These are phyloP conservation scores for Malassezia brasiliensis DNA, from an alignment of 1,284 basidiomycete genomes.

Conservation along the genomic window DNA sequence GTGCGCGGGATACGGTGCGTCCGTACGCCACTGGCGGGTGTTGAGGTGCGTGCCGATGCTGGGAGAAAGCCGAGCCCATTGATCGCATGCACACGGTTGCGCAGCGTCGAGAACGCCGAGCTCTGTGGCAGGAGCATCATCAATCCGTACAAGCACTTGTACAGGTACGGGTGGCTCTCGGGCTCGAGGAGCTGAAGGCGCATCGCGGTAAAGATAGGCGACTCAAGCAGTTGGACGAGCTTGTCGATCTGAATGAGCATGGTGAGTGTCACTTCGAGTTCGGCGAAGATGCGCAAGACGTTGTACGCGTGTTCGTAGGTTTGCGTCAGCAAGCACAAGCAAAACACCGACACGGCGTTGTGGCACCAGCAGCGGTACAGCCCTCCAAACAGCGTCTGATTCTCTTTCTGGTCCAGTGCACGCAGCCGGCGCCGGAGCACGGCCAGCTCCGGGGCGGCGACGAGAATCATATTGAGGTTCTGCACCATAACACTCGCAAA, in stretches of 20 bases:
- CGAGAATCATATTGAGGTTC: slow-evolving; percentile 90
- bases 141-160: slow-evolving; percentile 94
- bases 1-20: slow-evolving; percentile 3
- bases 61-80: slow-evolving; percentile 88
- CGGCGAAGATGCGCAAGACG: slow-evolving; percentile 84
- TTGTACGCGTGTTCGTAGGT: slow-evolving; percentile 98
- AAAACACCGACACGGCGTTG: slow-evolving; percentile 91
- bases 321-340: slow-evolving; percentile 87
- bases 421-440: slow-evolving; percentile 88
- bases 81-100: slow-evolving; percentile 86
- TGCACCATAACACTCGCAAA: slow-evolving; percentile 95
- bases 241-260: slow-evolving; percentile 96
- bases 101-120: slow-evolving; percentile 84
- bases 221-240: slow-evolving; percentile 93
- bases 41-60: slow-evolving; percentile 55
- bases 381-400: slow-evolving; percentile 80
- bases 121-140: slow-evolving; percentile 97
- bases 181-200: slow-evolving; percentile 92
- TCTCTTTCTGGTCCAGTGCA: slow-evolving; percentile 77
- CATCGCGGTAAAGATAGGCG: slow-evolving; percentile 95
- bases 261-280: slow-evolving; percentile 86
- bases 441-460: slow-evolving; percentile 85
- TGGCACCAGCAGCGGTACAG: slow-evolving; percentile 97
- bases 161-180: slow-evolving; percentile 86
- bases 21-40: not conserved